Evolutionary conservation across 768 basidiomycete genomes (phyloP).

Genomic region (Dentipellis fragilis): DNA sequence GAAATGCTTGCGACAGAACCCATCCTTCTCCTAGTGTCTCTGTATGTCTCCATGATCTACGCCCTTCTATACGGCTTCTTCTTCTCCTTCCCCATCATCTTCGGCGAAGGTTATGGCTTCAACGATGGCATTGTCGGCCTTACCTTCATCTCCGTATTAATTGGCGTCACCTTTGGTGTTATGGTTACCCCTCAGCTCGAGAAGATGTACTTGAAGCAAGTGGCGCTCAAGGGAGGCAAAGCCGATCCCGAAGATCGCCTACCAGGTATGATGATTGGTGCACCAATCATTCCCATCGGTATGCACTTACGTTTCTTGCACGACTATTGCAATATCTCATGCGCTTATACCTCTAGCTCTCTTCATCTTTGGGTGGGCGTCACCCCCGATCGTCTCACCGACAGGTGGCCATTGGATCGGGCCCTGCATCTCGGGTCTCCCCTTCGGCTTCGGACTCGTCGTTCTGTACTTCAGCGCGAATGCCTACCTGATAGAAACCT

Average conservation of each 20-base stretch:
- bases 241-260: conserved; percentile 34
- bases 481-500: conserved; percentile 44
- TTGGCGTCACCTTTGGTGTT: conserved; percentile 27
- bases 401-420: conserved; percentile 29
- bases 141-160: conserved; percentile 29
- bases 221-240: conserved; percentile 20
- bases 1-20: conserved; percentile 34
- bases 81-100: conserved; percentile 28
- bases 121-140: conserved; percentile 28
- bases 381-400: conserved; percentile 23
- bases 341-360: conserved; percentile 16
- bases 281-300: conserved; percentile 24
- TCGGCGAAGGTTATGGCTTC: conserved; percentile 25
- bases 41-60: conserved; percentile 36
- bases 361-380: conserved; percentile 35
- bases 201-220: conserved; percentile 22
- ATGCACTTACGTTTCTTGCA: not conserved
- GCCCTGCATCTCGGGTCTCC: conserved; percentile 24
- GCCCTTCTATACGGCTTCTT: conserved; percentile 29
- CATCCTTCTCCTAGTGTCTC: conserved; percentile 32
- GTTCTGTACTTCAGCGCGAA: conserved; percentile 30
- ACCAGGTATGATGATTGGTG: conserved; percentile 27
- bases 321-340: not conserved
- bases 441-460: conserved; percentile 30
- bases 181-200: conserved; percentile 25